Evolutionary conservation across 2,329 filamentous ascomycete species (phyloP).

Genomic region (Davidsoniella neocaledoniae): DNA sequence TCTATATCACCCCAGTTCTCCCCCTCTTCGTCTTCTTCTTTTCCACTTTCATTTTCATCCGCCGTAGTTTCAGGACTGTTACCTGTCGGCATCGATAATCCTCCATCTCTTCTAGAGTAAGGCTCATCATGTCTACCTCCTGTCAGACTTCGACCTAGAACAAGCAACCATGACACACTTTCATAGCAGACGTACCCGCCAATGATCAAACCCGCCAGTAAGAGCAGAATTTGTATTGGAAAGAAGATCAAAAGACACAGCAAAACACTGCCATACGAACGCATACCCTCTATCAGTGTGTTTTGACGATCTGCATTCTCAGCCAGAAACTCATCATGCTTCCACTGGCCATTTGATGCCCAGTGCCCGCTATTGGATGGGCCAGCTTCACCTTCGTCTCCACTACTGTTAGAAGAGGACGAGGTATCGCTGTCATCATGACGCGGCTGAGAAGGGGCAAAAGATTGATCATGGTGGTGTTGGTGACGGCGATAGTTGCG

Average conservation of each 20-base stretch:
- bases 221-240: conserved; percentile 7
- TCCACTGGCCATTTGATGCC: neutral
- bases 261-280: conserved; percentile 3
- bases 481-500: neutral
- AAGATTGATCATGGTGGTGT: neutral
- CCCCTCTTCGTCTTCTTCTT: conserved; percentile 19
- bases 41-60: conserved; percentile 18
- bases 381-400: neutral
- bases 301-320: neutral
- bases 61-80: neutral
- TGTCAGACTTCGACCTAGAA: no score
- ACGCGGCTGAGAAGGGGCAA: neutral
- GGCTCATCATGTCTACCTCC: no score
- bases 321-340: conserved; percentile 2
- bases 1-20: conserved; percentile 17
- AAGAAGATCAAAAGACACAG: conserved; percentile 9
- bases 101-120: no score
- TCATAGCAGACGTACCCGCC: conserved; percentile 5
- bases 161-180: conserved; percentile 1
- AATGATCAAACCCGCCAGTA: neutral
- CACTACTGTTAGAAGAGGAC: neutral
- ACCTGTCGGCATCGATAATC: neutral
- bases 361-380: neutral
- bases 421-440: no score
- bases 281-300: conserved; percentile 4